Percentiles rank a stretch among this genome's conserved stretches.
phyloP scores from a whole-genome alignment of 768 basidiomycete species.

The Hericium alpestre region DNA sequence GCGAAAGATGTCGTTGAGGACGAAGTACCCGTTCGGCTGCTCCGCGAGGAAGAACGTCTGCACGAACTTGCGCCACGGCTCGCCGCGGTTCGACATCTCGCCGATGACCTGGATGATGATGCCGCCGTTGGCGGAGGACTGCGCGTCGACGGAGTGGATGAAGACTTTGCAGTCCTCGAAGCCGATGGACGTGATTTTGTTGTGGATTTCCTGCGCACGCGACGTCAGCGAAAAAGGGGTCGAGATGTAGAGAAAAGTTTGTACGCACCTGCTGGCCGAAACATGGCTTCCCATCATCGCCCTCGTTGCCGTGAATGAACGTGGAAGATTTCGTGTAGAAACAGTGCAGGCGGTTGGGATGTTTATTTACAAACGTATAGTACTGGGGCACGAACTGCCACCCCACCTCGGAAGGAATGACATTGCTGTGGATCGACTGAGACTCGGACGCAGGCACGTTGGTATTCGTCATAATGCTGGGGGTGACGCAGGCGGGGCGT shows the following conservation, averaged over 20 bases:
- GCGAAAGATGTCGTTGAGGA: conserved; percentile 99
- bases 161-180: conserved; percentile 98
- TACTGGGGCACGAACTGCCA: conserved; percentile 99
- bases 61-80: conserved; percentile 95
- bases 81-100: conserved; percentile 91
- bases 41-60: conserved; percentile 99
- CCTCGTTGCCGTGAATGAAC: conserved; percentile 94
- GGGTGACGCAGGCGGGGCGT: not conserved
- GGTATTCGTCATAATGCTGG: conserved; percentile 26
- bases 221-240: conserved; percentile 2
- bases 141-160: conserved; percentile 97
- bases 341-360: conserved; percentile 92
- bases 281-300: conserved; percentile 84
- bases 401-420: conserved; percentile 90
- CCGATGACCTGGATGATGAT: conserved; percentile 99
- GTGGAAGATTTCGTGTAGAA: conserved; percentile 98
- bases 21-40: conserved; percentile 98
- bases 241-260: not conserved
- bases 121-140: conserved; percentile 87
- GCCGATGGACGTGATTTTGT: conserved; percentile 87
- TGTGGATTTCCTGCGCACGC: conserved; percentile 76
- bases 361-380: conserved; percentile 98
- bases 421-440: conserved; percentile 39
- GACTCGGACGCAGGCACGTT: conserved; percentile 25
- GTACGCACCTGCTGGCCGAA: conserved; percentile 80